Evolutionary conservation across 163 green algal genomes (phyloP).

Genomic region (Scenedesmus sp.): DNA sequence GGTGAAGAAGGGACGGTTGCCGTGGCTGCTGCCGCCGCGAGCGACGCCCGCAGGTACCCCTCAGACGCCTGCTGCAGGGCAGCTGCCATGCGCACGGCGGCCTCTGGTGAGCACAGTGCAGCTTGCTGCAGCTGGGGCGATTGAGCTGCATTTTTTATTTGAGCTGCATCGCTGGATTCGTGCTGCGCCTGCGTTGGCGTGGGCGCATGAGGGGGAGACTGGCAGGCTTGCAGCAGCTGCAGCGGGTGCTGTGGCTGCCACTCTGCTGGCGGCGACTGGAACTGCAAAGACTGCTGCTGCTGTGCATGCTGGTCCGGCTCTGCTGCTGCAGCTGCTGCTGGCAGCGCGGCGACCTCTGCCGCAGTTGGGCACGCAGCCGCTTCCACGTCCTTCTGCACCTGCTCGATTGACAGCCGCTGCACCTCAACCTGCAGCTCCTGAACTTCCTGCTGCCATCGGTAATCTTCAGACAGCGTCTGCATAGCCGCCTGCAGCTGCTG

Average conservation of each 20-base stretch:
- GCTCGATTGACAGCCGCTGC: neutral
- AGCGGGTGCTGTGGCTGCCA: neutral
- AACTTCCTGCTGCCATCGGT: neutral
- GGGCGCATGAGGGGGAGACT: neutral
- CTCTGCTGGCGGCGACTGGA: neutral
- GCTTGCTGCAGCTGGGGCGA: neutral
- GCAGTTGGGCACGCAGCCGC: neutral
- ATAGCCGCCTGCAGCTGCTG: neutral
- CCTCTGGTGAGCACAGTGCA: neutral
- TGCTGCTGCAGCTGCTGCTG: neutral
- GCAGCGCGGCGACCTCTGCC: too few species aligned
- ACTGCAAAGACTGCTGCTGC: too few species aligned
- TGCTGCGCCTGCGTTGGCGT: neutral
- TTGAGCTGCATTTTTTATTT: too few species aligned
- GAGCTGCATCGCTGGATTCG: too few species aligned
- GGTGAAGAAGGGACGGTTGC: neutral
- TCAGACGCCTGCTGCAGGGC: neutral
- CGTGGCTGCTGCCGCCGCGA: neutral
- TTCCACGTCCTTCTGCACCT: neutral
- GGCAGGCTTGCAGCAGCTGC: neutral
- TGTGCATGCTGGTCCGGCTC: too few species aligned
- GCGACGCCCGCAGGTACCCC: neutral
- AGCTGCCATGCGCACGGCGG: neutral
- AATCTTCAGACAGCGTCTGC: neutral
- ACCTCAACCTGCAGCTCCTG: constrained; percentile 2